phyloP scores from a whole-genome alignment of 2,329 filamentous ascomycete species.

The Biscogniauxia marginata region DNA sequence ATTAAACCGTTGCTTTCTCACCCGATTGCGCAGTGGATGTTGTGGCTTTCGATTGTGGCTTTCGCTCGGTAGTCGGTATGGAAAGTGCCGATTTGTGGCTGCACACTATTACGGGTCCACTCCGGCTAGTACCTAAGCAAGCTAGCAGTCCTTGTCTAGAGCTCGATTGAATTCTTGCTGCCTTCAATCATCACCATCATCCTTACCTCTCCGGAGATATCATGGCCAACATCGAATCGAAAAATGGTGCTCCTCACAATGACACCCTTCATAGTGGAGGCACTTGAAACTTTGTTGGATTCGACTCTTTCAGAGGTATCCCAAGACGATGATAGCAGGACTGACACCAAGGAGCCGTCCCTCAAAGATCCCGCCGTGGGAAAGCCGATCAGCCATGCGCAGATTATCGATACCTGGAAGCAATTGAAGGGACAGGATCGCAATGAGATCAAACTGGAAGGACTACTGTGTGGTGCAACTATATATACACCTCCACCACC shows the following conservation, averaged over 20 bases:
- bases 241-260: conserved; percentile 77
- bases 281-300: conserved; percentile 43
- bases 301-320: background rate
- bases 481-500: conserved; percentile 79
- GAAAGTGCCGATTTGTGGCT: background rate
- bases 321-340: conserved; percentile 16
- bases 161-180: no score
- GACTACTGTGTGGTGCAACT: conserved; percentile 67
- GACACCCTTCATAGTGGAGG: conserved; percentile 66
- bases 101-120: background rate
- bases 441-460: conserved; percentile 56
- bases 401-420: conserved; percentile 64
- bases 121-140: background rate
- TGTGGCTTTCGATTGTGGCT: background rate
- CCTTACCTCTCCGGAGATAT: no score
- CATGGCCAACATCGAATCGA: conserved; percentile 4
- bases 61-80: background rate
- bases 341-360: conserved; percentile 43
- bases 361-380: conserved; percentile 54
- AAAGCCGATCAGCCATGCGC: conserved; percentile 68
- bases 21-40: no score
- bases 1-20: background rate
- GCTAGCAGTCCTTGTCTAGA: no score
- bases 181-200: no score
- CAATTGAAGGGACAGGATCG: conserved; percentile 40